Base-by-base conservation (phyloP, 495 filamentous ascomycete genomes). In the Daldinia bambusicola region DNA sequence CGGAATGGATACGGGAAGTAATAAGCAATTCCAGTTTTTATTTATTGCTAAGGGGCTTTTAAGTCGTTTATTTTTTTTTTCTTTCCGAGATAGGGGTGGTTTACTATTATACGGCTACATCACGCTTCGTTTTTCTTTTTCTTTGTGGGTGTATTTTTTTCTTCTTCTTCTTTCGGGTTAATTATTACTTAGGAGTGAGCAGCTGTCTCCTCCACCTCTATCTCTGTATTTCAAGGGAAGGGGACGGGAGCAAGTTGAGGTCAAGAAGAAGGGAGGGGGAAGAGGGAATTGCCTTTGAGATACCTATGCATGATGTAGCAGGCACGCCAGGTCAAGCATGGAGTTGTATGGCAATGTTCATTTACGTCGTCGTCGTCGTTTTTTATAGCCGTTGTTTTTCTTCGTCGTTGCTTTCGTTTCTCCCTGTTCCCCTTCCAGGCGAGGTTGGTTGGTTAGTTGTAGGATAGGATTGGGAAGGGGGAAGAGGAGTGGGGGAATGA, bases 311-410 rank as follows among this genome's bases (percentile, higher is more conserved):
- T 64, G 12, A 64, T 64, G 6, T 60, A 53, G 36, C 22, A 45
- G 52, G 45, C 55, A 55, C 13, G 48, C 61, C 34, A 16, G 31
- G 51, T 38, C 16, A 52, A 71, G 69, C 63, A 63, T 62, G 68
- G 68, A 63, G 68, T 71, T 71, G 58, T 57, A 20, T 52, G 69
- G 53, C 50, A 55, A 55, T 71, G 63, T 63, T 43, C 31, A 52
- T 61, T 20, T 22, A 34, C 16, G 53, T 60, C n/a, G 40, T 26
- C 26, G 26, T 26, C 3, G 26, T 26, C 3, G 26, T 26, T 26
- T 26, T 26, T 26, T 26, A 26, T 26, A 26, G 26, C 26, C 3
- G 26, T 26, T 3, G 1, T 26, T 26, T 26, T 26, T 26, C 26
- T 26, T 7, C 9, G 34, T 36, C 34, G 34, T 55, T 55, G 10